Percentiles rank a stretch among this genome's conserved stretches.
Conservation (phyloP, 2,329 filamentous ascomycete genomes). For the Fusarium haematococcum region DNA sequence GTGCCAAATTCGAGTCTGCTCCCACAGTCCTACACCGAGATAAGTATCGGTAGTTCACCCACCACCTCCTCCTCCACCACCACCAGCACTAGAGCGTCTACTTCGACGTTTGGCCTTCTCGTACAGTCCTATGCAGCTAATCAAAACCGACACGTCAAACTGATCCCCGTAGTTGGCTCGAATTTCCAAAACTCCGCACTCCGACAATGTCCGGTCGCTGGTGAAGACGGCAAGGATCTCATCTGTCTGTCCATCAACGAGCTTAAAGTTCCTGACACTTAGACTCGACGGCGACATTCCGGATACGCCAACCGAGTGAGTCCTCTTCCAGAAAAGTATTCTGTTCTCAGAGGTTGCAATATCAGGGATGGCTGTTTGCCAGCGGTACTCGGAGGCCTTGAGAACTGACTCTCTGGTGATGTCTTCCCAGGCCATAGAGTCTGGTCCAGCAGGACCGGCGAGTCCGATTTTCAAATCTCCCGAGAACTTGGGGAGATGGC, state of each 20-base stretch:
- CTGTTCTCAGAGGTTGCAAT: not conserved
- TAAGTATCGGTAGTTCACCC: not conserved
- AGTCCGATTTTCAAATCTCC: not conserved
- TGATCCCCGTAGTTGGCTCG: not conserved
- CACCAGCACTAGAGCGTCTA: not conserved
- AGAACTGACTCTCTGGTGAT: not conserved
- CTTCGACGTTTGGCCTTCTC: not conserved
- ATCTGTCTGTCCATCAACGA: not conserved
- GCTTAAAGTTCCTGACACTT: not conserved
- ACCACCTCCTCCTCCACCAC: not conserved
- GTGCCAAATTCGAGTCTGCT: not conserved
- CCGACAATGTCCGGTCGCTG: not conserved
- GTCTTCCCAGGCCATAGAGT: not conserved
- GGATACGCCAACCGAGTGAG: not conserved
- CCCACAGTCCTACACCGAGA: not conserved
- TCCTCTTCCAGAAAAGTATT: not conserved
- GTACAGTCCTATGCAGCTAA: not conserved
- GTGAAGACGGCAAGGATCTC: conserved; percentile 2
- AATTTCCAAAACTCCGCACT: not conserved
- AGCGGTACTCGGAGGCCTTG: not conserved
- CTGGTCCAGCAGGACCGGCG: not conserved
- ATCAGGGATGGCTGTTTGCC: not conserved
- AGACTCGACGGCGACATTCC: not conserved
- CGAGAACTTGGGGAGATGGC: not conserved
- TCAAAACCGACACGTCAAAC: not conserved